Evolutionary conservation across 306 rosid genomes (phyloP), one percentile per base, ranked within the genome.

Genomic region (Dryas alaskensis): DNA sequence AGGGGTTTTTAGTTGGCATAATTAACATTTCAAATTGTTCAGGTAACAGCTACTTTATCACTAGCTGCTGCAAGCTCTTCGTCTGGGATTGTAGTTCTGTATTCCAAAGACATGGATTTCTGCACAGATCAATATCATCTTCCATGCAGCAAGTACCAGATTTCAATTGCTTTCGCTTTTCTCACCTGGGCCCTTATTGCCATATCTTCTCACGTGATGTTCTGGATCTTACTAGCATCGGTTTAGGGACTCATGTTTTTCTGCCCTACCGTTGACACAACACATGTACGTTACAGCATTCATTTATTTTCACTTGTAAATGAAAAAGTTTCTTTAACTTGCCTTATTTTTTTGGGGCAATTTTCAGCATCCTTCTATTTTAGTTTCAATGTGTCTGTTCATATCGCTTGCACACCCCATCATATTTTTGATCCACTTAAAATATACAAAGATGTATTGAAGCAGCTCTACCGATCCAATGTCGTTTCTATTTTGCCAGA

Each of bases 61-160:
- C 88, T 94, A 10, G 96, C 98, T 12, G 98, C 96, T 9, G 98
- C 95, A 17, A 88, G 98, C 80, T 87, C 98, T 16, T 91, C 97
- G 4, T 90, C 97, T 1, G 98, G 95, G 78, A 81, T 94, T 51
- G 58, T 80, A 43, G 83, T 94, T 78, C 84, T 89, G 16, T 89
- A 85, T 62, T 45, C 82, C 3, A 85, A 68, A 68, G 98, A 91
- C 83, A 63, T 87, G 78, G 64, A 79, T 44, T 45, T 80, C 62
- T 94, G 97, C 79, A 59, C 10, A 19, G 25, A 5, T 5, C 81
- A 5, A 3, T 80, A 51, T 81, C 61, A 10, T 44, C 54, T 85
- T 4, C 82, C 91, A 14, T 89, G 99, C 78, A 22, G 22, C 78
- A 88, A 78, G 76, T 88, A 67, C 84, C 89, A 92, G 83, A 70